phyloP scores from a whole-genome alignment of 805 yeast genomes.

The Hanseniaspora singularis region DNA sequence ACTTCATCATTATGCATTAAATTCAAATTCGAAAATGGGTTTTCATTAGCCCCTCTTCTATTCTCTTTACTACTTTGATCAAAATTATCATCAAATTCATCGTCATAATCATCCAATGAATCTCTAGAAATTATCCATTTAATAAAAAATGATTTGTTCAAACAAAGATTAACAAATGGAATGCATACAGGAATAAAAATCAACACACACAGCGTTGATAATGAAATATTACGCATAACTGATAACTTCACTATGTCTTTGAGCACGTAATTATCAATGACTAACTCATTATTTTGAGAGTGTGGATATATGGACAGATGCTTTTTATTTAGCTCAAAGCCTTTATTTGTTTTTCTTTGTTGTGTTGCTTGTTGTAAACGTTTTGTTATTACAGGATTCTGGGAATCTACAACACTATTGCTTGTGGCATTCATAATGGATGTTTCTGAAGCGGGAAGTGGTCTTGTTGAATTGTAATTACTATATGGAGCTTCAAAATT shows the following conservation, averaged over 20 bases:
- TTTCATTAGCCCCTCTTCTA: too few relatives aligned
- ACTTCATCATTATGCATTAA: background rate
- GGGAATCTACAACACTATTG: too few relatives aligned
- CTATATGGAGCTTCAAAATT: background rate
- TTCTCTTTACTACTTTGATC: too few relatives aligned
- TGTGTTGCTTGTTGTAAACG: background rate
- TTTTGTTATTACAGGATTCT: too few relatives aligned
- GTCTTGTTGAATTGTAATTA: conserved; percentile 1
- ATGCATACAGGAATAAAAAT: background rate
- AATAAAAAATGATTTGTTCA: background rate
- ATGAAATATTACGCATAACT: background rate
- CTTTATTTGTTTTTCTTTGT: conserved; percentile 7
- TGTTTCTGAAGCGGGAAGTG: background rate
- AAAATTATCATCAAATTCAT: background rate
- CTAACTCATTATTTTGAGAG: too few relatives aligned
- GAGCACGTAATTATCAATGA: too few relatives aligned
- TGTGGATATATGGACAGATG: conserved; percentile 9
- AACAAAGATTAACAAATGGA: background rate
- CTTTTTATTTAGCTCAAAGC: background rate
- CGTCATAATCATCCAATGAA: background rate
- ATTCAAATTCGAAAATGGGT: too few relatives aligned
- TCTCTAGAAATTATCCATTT: conserved; percentile 6
- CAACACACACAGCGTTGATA: background rate
- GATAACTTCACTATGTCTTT: too few relatives aligned
- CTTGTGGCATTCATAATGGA: too few relatives aligned